Percentiles rank a stretch among this genome's conserved stretches.
Evolutionary conservation across 305 asterid species (phyloP).

Genomic region (Ilex paraguariensis): DNA sequence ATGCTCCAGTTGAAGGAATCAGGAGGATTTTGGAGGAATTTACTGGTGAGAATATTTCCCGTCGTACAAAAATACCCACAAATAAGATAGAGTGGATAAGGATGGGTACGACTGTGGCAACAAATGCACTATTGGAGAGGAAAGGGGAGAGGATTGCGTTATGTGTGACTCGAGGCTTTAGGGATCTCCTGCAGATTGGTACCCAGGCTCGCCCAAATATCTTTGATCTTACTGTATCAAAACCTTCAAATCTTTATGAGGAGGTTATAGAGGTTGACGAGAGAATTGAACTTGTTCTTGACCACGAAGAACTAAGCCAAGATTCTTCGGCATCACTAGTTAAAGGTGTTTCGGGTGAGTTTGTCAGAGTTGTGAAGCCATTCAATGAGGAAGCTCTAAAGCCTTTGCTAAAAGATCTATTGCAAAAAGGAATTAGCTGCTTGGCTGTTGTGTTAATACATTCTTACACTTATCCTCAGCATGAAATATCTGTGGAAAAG

Average conservation of each 20-base stretch:
- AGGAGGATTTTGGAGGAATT: conserved; percentile 87
- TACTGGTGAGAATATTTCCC: conserved; percentile 68
- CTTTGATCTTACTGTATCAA: conserved; percentile 88
- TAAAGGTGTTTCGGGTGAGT: conserved; percentile 89
- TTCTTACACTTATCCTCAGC: conserved; percentile 90
- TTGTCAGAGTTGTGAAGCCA: conserved; percentile 73
- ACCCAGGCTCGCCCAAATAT: conserved; percentile 96
- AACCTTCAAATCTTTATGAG: conserved; percentile 87
- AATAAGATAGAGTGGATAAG: conserved; percentile 96
- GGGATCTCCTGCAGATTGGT: conserved; percentile 89
- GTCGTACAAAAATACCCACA: conserved; percentile 79
- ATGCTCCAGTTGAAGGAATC: conserved; percentile 98
- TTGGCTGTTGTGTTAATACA: conserved; percentile 86
- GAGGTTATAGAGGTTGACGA: conserved; percentile 92
- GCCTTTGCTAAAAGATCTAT: conserved; percentile 58
- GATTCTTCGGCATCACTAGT: conserved; percentile 38
- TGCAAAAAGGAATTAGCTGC: conserved; percentile 69
- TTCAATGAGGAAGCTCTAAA: conserved; percentile 54
- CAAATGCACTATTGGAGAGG: conserved; percentile 88
- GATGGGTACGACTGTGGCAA: conserved; percentile 99
- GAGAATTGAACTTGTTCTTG: conserved; percentile 79
- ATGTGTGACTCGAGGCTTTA: conserved; percentile 81
- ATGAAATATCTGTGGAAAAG: conserved; percentile 58
- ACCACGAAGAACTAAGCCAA: conserved; percentile 28
- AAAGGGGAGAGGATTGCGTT: conserved; percentile 94